Base-by-base conservation (phyloP, 23 red algal genomes). In the Gracilaria domingensis region DNA sequence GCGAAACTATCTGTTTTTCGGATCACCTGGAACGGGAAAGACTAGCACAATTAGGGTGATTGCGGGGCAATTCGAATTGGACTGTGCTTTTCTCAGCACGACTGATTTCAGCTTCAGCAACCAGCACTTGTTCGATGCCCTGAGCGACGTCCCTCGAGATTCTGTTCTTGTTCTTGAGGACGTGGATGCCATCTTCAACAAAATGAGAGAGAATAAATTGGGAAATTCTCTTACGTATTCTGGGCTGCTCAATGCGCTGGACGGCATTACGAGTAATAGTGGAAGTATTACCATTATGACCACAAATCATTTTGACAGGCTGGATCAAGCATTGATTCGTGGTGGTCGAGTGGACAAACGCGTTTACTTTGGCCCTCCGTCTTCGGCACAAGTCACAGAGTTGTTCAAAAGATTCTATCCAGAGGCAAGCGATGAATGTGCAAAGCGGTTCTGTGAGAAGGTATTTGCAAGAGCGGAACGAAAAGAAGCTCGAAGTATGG, bases 1-100 rank as follows among this genome's bases (percentile, higher is more conserved):
- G 37, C 67, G 90, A 24, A 65, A 48, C 32, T 93, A 86, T 81
- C 36, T 93, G 34, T 81, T 93, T 36, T 39, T 86, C 23, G 90
- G 90, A 35, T 8, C n/a, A 20, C 90, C 90, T 58, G 90, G 90
- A 12, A 76, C 69, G 16, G 90, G 90, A 36, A 93, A 93, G 80
- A 85, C 90, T 29, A 78, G 66, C 60, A 79, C 78, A 1, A 85
- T 93, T 75, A 54, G 72, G 0, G 90, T 82, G 28, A 8, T 93
- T 40, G 90, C 90, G 17, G 66, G 90, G 12, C 17, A 61, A 14
- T 93, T 75, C 24, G 28, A 25, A 8, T 78, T 79, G 21, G 17
- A 35, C 33, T 82, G 62, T 21, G 86, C 64, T 49, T 87, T 93
- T 3, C 69, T 93, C 13, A 28, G 34, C 1, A 66, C 86, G 66